Conservation (phyloP, 2,329 filamentous ascomycete species). For the Cercospora sojina region DNA sequence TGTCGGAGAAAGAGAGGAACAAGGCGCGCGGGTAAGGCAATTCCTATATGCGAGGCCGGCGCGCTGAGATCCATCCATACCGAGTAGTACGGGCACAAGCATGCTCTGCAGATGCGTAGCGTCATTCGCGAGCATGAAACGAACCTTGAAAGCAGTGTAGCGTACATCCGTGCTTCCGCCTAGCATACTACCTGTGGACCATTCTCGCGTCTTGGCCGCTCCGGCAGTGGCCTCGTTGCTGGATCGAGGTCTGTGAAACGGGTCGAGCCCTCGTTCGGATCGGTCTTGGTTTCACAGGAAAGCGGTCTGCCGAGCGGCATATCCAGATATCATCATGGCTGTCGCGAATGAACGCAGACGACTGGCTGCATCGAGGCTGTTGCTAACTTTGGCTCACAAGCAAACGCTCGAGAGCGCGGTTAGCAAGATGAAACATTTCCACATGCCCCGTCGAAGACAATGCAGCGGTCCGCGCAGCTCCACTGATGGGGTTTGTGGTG, state of each 20-base stretch:
- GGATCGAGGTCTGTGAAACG: slow-evolving; percentile 20
- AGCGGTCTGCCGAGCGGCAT: slow-evolving; percentile 14
- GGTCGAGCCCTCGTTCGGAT: slow-evolving; percentile 17
- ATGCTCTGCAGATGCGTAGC: slow-evolving; percentile 23
- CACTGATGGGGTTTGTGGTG: slow-evolving; percentile 14
- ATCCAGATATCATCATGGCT: slow-evolving; percentile 17
- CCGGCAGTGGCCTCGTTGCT: slow-evolving; percentile 15
- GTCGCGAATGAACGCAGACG: slow-evolving; percentile 12
- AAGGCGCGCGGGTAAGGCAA: slow-evolving; percentile 20
- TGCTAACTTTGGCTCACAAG: slow-evolving; percentile 26
- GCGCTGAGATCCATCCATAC: slow-evolving; percentile 20
- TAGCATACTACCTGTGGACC: slow-evolving; percentile 10
- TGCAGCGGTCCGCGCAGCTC: slow-evolving; percentile 21
- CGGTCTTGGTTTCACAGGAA: slow-evolving; percentile 18
- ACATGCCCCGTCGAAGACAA: slow-evolving; percentile 14
- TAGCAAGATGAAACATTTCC: slow-evolving; percentile 36
- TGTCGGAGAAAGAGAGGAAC: slow-evolving; percentile 24
- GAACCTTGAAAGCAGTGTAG: slow-evolving; percentile 29
- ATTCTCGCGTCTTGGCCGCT: slow-evolving; percentile 16
- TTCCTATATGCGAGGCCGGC: slow-evolving; percentile 31
- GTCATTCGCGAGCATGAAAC: slow-evolving; percentile 31
- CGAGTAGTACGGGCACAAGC: slow-evolving; percentile 25
- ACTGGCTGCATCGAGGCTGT: slow-evolving; percentile 22
- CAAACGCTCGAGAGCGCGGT: slow-evolving; percentile 31
- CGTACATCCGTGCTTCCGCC: slow-evolving; percentile 26